phyloP scores from a whole-genome alignment of 306 rosid species.

The Sechiopsis laciniata region DNA sequence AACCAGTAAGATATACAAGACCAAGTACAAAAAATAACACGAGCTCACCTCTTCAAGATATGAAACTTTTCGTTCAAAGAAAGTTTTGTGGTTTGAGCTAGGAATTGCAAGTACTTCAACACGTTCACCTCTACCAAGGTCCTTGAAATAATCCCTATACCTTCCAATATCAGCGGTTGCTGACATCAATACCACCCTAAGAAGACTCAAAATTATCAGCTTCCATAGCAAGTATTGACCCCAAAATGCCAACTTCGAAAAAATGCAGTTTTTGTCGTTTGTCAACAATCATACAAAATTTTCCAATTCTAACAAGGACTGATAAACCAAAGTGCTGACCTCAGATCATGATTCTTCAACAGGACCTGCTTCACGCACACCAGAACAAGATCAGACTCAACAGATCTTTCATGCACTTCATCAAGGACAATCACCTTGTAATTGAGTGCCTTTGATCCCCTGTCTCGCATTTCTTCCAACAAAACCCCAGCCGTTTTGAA shows the following conservation, averaged over 20 bases:
- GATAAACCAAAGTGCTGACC: slow-evolving; percentile 39
- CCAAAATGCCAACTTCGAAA: not conserved
- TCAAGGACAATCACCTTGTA: slow-evolving; percentile 85
- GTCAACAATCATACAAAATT: not conserved
- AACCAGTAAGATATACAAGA: not conserved
- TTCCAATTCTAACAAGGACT: slow-evolving; percentile 15
- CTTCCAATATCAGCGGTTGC: slow-evolving; percentile 83
- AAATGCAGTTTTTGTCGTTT: not conserved
- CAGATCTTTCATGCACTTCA: slow-evolving; percentile 95
- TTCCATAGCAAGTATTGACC: slow-evolving; percentile 20
- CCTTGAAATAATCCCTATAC: slow-evolving; percentile 75
- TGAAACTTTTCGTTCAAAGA: slow-evolving; percentile 55
- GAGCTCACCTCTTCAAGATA: slow-evolving; percentile 68
- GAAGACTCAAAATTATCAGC: slow-evolving; percentile 30
- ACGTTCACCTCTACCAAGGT: slow-evolving; percentile 78
- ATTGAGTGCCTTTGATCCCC: slow-evolving; percentile 59
- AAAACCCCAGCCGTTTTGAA: slow-evolving; percentile 93
- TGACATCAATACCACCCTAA: slow-evolving; percentile 89
- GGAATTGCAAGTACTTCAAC: slow-evolving; percentile 91
- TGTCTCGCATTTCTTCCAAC: slow-evolving; percentile 78
- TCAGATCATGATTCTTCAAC: slow-evolving; percentile 58
- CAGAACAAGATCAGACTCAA: slow-evolving; percentile 88
- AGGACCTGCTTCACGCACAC: slow-evolving; percentile 80
- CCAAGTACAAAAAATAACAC: not conserved
- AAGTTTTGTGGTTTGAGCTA: slow-evolving; percentile 38